Base-by-base conservation (phyloP, 2,329 filamentous ascomycete genomes). In the Colletotrichum chrysophilum region DNA sequence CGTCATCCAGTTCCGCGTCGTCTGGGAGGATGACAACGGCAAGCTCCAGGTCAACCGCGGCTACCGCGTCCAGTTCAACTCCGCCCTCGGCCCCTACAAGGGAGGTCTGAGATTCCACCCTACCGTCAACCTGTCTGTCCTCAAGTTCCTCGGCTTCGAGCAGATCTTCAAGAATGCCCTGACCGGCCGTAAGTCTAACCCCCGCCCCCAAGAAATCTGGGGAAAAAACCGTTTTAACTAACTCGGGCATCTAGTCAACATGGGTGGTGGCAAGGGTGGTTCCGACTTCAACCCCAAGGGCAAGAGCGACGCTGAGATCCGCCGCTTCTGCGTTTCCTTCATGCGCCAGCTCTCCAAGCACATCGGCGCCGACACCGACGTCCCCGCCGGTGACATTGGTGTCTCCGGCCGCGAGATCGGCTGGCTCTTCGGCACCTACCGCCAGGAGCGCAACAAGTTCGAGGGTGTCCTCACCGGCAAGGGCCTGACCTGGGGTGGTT, bases 121-220 rank as follows among this genome's bases (percentile, higher is more conserved):
- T 77, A 93, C 93, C 13, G 95, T 97, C 86, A 97, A 94, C 87
- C 85, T 94, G 83, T 75, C 68, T 69, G 87, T 87, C 83, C 92
- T 99, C 82, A 99, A 99, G 90, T 98, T 98, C 89, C 91, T 99
- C 84, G 97, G 96, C 79, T 98, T 98, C 83, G 97, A 99, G 93
- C 97, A 98, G 89, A 97, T 96, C 88, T 98, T 98, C 92, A 98
- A 98, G 92, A 98, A 98, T 95, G 97, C 97, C 80, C 89, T 98
- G 80, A 98, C 97, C 77, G 97, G 97, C 83, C 88, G 94, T 96
- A 89, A 90, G 94, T 92, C 60, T 13, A 34, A 16, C 13, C 34
- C 18, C 61, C 24, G 14, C 55, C 13, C 60, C 16, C 52, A 43
- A 43, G 10, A 8, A 62, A 30, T 12, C 16, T 8, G n/a, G n/a